Evolutionary conservation across 2,329 filamentous ascomycete species (phyloP).

Genomic region (Gnomoniopsis sp.): DNA sequence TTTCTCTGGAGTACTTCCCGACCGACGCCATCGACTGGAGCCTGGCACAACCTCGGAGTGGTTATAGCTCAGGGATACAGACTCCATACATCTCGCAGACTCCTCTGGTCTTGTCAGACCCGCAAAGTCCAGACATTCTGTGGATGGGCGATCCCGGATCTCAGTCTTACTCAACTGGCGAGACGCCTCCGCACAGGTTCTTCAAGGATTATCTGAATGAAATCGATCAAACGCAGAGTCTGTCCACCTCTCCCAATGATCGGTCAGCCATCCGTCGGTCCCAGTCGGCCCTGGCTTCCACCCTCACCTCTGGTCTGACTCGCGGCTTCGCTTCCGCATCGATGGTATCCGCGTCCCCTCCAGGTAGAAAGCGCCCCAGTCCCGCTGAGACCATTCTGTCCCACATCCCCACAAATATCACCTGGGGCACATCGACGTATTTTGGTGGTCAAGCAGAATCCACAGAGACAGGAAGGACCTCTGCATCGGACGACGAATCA

Average conservation of each 20-base stretch:
- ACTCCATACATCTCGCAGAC: conserved; percentile 57
- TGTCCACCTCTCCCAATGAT: conserved; percentile 59
- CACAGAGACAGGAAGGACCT: conserved; percentile 45
- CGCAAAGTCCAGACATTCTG: conserved; percentile 51
- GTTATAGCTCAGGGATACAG: conserved; percentile 51
- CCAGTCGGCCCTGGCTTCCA: conserved; percentile 54
- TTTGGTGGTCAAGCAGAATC: conserved; percentile 40
- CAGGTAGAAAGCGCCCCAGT: conserved; percentile 51
- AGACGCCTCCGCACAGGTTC: conserved; percentile 54
- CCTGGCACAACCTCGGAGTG: conserved; percentile 43
- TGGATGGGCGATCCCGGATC: conserved; percentile 53
- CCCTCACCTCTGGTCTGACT: conserved; percentile 53
- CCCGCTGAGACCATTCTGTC: conserved; percentile 60
- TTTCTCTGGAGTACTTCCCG: conserved; percentile 65
- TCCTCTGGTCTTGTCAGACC: conserved; percentile 51
- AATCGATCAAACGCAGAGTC: conserved; percentile 45
- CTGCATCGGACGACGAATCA: conserved; percentile 52
- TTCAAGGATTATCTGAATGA: conserved; percentile 43
- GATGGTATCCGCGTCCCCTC: conserved; percentile 39
- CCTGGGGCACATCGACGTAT: conserved; percentile 46
- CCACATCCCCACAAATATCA: conserved; percentile 42
- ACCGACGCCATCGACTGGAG: conserved; percentile 54
- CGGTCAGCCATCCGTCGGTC: conserved; percentile 45
- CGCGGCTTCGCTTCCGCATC: conserved; percentile 37
- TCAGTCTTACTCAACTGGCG: conserved; percentile 59